Conservation (phyloP, 2,329 filamentous ascomycete species). For the Zymoseptoria crescenta region DNA sequence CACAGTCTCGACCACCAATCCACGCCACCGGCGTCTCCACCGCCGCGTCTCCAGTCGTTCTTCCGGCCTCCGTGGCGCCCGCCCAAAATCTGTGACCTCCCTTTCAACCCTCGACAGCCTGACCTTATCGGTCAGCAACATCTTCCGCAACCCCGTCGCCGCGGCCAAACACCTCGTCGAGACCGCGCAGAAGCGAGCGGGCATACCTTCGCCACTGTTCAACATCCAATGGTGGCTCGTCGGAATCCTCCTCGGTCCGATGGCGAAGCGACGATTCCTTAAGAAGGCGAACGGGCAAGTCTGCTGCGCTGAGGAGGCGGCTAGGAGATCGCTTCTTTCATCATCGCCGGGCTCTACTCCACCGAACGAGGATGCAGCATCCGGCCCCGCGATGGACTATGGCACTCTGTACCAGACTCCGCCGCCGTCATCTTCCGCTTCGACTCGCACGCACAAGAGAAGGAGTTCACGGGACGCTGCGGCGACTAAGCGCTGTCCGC, state of each 20-base stretch:
- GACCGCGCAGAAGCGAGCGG: constrained; percentile 22
- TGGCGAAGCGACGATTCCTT: constrained; percentile 28
- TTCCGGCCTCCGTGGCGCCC: neutral
- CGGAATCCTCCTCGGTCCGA: constrained; percentile 27
- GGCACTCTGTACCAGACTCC: constrained; percentile 19
- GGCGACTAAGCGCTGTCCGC: constrained; percentile 8
- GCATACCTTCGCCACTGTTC: constrained; percentile 23
- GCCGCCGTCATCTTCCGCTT: constrained; percentile 7
- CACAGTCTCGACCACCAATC: neutral
- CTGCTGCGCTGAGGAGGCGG: neutral
- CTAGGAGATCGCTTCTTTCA: neutral
- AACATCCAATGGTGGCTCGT: constrained; percentile 31
- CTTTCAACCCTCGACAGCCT: constrained; percentile 19
- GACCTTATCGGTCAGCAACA: constrained; percentile 21
- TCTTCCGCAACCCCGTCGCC: constrained; percentile 22
- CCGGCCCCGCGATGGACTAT: constrained; percentile 13
- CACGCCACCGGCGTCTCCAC: neutral
- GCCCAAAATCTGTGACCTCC: neutral
- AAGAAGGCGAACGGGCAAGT: constrained; percentile 4
- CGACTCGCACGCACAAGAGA: neutral
- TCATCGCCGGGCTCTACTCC: neutral
- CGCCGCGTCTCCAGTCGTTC: neutral
- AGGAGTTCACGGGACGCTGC: neutral
- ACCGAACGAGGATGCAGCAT: neutral
- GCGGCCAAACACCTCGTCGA: constrained; percentile 26